Evolutionary conservation across 2,329 filamentous ascomycete genomes (phyloP).

Genomic region (Aureobasidium mangrovei): DNA sequence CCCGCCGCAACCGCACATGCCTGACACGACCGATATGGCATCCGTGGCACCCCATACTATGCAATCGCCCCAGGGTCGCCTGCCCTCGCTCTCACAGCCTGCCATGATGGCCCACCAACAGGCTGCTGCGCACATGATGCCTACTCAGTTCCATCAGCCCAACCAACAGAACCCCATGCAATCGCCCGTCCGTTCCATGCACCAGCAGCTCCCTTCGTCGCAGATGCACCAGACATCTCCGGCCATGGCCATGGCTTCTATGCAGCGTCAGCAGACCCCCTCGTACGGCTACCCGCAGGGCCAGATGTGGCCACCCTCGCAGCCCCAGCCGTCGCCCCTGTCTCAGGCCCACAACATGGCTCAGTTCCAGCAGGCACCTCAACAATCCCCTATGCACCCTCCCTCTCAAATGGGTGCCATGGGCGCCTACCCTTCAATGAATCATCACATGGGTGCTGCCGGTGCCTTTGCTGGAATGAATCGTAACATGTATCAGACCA

Average conservation of each 20-base stretch:
- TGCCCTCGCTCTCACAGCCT: conserved; percentile 7
- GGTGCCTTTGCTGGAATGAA: conserved; percentile 38
- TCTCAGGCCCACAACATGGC: conserved; percentile 39
- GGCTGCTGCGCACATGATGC: conserved; percentile 12
- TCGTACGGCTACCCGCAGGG: conserved; percentile 37
- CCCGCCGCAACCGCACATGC: conserved; percentile 35
- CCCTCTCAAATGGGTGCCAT: conserved; percentile 37
- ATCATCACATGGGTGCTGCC: conserved; percentile 36
- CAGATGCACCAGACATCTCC: conserved; percentile 60
- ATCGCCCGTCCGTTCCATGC: conserved; percentile 63
- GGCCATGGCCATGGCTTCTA: conserved; percentile 36
- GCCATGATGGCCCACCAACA: conserved; percentile 14
- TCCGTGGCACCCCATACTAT: conserved; percentile 36
- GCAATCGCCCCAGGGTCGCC: conserved; percentile 35
- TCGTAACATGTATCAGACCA: conserved; percentile 41
- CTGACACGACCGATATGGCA: conserved; percentile 30
- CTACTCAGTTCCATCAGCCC: conserved; percentile 27
- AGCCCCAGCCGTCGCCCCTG: conserved; percentile 40
- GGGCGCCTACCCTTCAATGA: conserved; percentile 38
- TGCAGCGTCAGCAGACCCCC: conserved; percentile 34
- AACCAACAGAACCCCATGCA: conserved; percentile 66
- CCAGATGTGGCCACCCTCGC: conserved; percentile 42
- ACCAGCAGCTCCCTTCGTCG: conserved; percentile 44
- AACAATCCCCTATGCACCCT: conserved; percentile 42
- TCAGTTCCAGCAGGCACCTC: conserved; percentile 34